phyloP scores from a whole-genome alignment of 2,329 filamentous ascomycete genomes.

The Arthrobotrys megalospora region DNA sequence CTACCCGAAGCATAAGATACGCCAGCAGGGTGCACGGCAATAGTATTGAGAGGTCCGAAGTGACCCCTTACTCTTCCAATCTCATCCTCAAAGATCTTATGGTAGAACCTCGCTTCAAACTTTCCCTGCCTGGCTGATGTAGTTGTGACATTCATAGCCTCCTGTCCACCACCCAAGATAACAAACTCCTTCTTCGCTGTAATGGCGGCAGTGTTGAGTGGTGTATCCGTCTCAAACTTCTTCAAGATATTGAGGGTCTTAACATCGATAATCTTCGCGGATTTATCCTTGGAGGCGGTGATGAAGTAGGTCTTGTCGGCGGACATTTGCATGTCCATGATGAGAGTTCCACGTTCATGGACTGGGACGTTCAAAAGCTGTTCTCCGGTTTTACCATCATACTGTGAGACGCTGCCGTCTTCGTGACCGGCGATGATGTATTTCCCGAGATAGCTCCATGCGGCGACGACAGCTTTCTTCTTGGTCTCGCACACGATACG shows the following conservation, averaged over 20 bases:
- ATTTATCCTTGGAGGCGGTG: constrained; percentile 98
- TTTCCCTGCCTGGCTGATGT: constrained; percentile 95
- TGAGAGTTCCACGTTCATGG: constrained; percentile 85
- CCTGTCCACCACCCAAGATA: constrained; percentile 97
- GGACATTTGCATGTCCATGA: constrained; percentile 96
- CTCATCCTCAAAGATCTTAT: constrained; percentile 99
- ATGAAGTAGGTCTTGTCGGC: constrained; percentile 97
- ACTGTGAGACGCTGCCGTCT: constrained; percentile 91
- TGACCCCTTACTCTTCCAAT: constrained; percentile 96
- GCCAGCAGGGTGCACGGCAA: constrained; percentile 91
- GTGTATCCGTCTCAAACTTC: constrained; percentile 91
- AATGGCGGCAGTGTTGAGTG: constrained; percentile 94
- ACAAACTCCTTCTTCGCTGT: constrained; percentile 98
- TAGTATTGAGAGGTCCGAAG: constrained; percentile 96
- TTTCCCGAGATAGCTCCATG: constrained; percentile 93
- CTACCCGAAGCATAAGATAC: constrained; percentile 86
- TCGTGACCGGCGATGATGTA: constrained; percentile 99
- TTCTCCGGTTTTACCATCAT: constrained; percentile 83
- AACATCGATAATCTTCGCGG: constrained; percentile 89
- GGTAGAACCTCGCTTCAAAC: constrained; percentile 99
- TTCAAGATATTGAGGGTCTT: constrained; percentile 92
- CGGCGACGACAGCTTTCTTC: constrained; percentile 92
- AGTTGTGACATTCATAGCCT: constrained; percentile 98
- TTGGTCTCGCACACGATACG: constrained; percentile 94
- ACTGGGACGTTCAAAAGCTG: constrained; percentile 81